Base-by-base conservation (phyloP, 768 basidiomycete species). In the Auriscalpium vulgare region DNA sequence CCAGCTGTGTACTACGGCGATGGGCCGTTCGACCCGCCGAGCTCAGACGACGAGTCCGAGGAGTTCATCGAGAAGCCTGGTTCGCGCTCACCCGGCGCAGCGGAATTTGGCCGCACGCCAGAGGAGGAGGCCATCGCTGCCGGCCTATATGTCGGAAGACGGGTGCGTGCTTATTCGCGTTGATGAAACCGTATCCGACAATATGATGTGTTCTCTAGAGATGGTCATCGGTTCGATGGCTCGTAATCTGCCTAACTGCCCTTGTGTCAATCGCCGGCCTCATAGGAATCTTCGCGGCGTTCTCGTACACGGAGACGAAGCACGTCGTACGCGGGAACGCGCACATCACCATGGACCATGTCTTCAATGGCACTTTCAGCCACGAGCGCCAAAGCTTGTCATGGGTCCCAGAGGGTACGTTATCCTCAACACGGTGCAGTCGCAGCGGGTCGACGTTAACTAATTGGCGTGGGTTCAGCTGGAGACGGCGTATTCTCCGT, bases 401-500 rank as follows among this genome's bases (percentile, higher is more conserved):
- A 46, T 99, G 97, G 97, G 86, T 98, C 34, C 83, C 87, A 9
- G 94, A 97, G 81, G 95, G 95, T 92, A 59, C 43, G 81, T 63
- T 16, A 37, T 21, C 36, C n/a, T 37, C 19, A 37, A 17, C 10
- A 37, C 37, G 11, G 13, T 13, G 21, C 40, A 37, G 19, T 50
- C 51, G 47, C 48, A 38, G 55, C 50, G 34, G 45, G 13, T 21
- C 36, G 38, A 13, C 43, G 48, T 53, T 37, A 37, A 40, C 54
- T 36, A 29, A 29, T 29, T 29, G 29, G 29, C 29, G 29, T 29
- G 29, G 44, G 47, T 19, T 44, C 44, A 97, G 97, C 95, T 62
- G 92, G 91, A 0, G 97, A 99, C 67, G 97, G 97, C 0, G 90
- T 97, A 1, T 97, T 86, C 72, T 89, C 89, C 7, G 74, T 81